These are phyloP conservation scores for Blechomonas ayalai DNA, from an alignment of 208 protist species.

Conservation along the genomic window DNA sequence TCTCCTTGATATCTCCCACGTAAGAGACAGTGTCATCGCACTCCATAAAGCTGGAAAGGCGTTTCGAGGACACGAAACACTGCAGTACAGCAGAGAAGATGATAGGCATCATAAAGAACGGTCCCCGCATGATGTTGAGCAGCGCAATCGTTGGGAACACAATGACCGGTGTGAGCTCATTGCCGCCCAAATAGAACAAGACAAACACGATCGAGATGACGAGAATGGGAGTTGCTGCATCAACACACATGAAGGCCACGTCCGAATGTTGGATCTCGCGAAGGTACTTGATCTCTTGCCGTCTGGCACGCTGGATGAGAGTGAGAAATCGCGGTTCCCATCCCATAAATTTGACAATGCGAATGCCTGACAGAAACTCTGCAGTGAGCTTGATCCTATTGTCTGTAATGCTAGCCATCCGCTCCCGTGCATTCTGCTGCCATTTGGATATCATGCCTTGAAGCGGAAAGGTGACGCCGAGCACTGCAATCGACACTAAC, in stretches of 20 bases:
- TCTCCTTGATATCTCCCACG: slow-evolving; percentile 11
- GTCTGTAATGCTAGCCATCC: slow-evolving; percentile 55
- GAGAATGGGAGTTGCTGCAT: slow-evolving; percentile 52
- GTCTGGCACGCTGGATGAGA: slow-evolving; percentile 29
- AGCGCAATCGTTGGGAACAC: slow-evolving; percentile 88
- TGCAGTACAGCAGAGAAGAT: slow-evolving; percentile 54
- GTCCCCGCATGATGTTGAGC: slow-evolving; percentile 85
- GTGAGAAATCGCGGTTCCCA: slow-evolving; percentile 71
- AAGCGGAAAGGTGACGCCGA: slow-evolving; percentile 58
- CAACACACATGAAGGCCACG: slow-evolving; percentile 41
- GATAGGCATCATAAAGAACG: slow-evolving; percentile 85
- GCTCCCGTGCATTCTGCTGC: slow-evolving; percentile 17
- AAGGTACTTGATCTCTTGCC: slow-evolving; percentile 42
- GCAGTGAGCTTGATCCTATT: slow-evolving; percentile 73
- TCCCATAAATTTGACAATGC: slow-evolving; percentile 88
- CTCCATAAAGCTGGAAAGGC: slow-evolving; percentile 62
- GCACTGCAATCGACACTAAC: slow-evolving; percentile 42
- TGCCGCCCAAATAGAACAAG: slow-evolving; percentile 35
- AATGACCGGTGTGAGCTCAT: slow-evolving; percentile 58
- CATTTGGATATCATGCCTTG: slow-evolving; percentile 32
- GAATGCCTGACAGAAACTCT: slow-evolving; percentile 85
- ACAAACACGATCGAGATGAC: slow-evolving; percentile 51
- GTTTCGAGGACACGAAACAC: slow-evolving; percentile 61
- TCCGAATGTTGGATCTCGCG: slow-evolving; percentile 20
- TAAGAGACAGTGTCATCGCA: slow-evolving; percentile 17